These are phyloP conservation scores for Tricholoma bakamatsutake DNA, from an alignment of 768 basidiomycete genomes.

Conservation along the genomic window DNA sequence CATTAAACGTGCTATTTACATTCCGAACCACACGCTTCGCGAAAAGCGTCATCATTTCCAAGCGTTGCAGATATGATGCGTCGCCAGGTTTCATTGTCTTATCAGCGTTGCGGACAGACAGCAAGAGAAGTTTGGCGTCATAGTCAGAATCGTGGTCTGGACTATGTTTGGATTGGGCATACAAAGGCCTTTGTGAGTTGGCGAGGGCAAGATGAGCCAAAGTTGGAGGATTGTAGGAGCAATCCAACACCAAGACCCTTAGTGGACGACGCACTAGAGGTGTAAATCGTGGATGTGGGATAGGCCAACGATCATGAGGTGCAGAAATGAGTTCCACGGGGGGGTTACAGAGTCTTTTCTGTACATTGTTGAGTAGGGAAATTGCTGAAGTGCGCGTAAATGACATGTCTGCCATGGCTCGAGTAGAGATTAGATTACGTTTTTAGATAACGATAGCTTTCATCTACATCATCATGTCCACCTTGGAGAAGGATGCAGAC, in stretches of 20 bases:
- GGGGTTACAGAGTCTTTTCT: slow-evolving; percentile 35
- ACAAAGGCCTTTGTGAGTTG: slow-evolving; percentile 31
- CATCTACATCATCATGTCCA: slow-evolving; percentile 14
- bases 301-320: slow-evolving; percentile 63
- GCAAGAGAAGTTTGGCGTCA: slow-evolving; percentile 70
- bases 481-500: slow-evolving; percentile 72
- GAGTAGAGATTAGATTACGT: slow-evolving; percentile 4
- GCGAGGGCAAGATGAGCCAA: slow-evolving; percentile 77
- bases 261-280: slow-evolving; percentile 26
- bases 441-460: slow-evolving; percentile 5
- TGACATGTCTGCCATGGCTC: slow-evolving; percentile 1
- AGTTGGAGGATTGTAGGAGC: slow-evolving; percentile 92
- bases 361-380: slow-evolving; percentile 32
- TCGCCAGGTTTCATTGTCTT: slow-evolving; percentile 68
- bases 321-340: slow-evolving; percentile 55
- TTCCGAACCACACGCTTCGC: slow-evolving; percentile 36
- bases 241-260: slow-evolving; percentile 71
- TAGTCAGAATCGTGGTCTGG: slow-evolving; percentile 31
- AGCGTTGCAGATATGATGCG: slow-evolving; percentile 68
- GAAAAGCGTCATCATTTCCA: slow-evolving; percentile 83
- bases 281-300: slow-evolving; percentile 22
- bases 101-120: slow-evolving; percentile 85
- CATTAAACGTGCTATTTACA: background rate
- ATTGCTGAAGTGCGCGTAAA: background rate
- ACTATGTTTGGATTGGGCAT: background rate